phyloP scores from a whole-genome alignment of 2,329 filamentous ascomycete genomes.

The Uncinocarpus reesii region DNA sequence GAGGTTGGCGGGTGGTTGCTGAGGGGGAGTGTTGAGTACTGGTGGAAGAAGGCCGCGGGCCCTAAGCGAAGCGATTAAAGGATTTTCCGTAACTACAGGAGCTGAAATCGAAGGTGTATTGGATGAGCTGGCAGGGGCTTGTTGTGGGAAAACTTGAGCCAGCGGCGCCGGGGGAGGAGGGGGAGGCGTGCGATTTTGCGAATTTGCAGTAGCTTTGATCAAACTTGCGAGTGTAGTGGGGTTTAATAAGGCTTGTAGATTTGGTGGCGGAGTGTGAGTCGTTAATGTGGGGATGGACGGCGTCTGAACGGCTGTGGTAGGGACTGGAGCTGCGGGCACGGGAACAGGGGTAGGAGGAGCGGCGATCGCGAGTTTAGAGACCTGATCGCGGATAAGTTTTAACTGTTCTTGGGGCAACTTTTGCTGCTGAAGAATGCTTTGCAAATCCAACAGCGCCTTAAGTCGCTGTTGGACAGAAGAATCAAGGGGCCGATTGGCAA shows the following conservation, averaged over 20 bases:
- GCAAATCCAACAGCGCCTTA: constrained; percentile 75
- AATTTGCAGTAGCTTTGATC: constrained; percentile 35
- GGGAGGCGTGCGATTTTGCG: constrained; percentile 33
- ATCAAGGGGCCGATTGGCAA: constrained; percentile 67
- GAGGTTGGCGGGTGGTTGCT: constrained; percentile 33
- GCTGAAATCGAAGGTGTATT: constrained; percentile 32
- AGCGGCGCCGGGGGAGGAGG: constrained; percentile 45
- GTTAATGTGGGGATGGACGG: constrained; percentile 10
- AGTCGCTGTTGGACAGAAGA: constrained; percentile 64
- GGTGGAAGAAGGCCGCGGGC: constrained; percentile 56
- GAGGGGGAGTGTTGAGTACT: constrained; percentile 34
- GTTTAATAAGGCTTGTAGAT: constrained; percentile 30
- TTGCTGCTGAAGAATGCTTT: constrained; percentile 66
- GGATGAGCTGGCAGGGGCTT: constrained; percentile 49
- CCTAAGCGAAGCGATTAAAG: constrained; percentile 57
- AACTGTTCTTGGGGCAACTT: constrained; percentile 71
- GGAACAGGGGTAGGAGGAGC: constrained; percentile 18
- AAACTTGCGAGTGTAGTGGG: constrained; percentile 37
- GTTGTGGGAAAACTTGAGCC: constrained; percentile 38
- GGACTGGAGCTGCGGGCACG: constrained; percentile 17
- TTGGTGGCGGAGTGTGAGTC: constrained; percentile 22
- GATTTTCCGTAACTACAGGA: constrained; percentile 41
- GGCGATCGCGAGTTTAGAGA: constrained; percentile 53
- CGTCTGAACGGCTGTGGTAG: constrained; percentile 13
- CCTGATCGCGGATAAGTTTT: constrained; percentile 72